phyloP scores from a whole-genome alignment of 1,284 basidiomycete genomes.

The Ceratobasidium sp. region DNA sequence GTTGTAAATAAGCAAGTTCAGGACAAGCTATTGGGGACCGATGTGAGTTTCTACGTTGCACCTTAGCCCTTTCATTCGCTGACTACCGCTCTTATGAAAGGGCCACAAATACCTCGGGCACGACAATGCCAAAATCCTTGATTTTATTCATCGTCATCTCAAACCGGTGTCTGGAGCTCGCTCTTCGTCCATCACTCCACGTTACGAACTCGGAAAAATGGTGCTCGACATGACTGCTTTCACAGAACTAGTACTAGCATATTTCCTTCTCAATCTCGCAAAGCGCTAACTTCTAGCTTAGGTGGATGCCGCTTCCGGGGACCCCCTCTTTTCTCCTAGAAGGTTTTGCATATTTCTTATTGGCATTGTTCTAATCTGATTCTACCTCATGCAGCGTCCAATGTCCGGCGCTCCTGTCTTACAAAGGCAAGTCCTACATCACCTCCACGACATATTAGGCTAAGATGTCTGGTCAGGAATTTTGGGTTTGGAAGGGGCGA shows the following conservation, averaged over 20 bases:
- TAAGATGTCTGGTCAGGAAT: background rate
- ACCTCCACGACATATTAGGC: background rate
- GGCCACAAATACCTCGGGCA: constrained; percentile 12
- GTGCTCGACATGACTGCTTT: background rate
- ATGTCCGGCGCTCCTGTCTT: background rate
- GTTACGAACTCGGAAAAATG: background rate
- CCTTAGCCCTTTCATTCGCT: background rate
- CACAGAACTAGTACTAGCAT: background rate
- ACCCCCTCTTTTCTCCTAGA: background rate
- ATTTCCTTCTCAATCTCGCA: background rate
- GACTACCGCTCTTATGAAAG: background rate
- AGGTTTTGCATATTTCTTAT: background rate
- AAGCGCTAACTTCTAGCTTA: background rate
- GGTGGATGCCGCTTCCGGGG: background rate
- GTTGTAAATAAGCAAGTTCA: background rate
- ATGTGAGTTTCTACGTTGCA: background rate
- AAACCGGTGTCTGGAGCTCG: background rate
- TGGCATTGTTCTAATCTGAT: background rate
- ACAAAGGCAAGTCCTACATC: background rate
- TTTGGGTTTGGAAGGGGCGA: background rate
- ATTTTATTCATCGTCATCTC: background rate
- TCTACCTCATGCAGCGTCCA: background rate
- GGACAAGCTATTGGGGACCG: background rate
- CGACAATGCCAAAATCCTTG: background rate
- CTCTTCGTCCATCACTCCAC: background rate